Conservation (phyloP, 371 early-diverging fungal genomes). For the Mortierella sp. region DNA sequence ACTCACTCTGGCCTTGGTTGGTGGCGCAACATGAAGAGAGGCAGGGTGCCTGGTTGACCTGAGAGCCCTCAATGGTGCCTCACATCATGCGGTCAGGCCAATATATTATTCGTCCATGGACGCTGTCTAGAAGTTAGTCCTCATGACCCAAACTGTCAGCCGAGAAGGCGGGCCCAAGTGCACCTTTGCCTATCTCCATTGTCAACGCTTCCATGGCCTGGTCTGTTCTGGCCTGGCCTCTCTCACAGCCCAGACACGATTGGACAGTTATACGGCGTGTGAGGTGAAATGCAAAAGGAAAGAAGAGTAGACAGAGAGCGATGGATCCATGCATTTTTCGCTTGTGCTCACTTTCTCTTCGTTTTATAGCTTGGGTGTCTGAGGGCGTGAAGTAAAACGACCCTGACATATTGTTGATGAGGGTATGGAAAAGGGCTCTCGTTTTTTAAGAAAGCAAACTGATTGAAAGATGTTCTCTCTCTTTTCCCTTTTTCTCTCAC, state of each 20-base stretch:
- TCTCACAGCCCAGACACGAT: neutral
- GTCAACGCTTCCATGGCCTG: neutral
- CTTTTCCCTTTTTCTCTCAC: neutral
- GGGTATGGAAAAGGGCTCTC: neutral
- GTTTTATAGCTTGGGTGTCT: neutral
- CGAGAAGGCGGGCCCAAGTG: no score
- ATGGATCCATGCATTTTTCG: slow-evolving; percentile 8
- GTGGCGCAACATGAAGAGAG: neutral
- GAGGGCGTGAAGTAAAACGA: neutral
- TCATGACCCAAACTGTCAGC: no score
- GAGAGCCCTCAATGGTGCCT: neutral
- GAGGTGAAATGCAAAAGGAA: neutral
- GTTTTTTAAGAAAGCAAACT: neutral
- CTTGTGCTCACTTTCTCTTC: neutral
- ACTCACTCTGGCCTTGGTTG: neutral
- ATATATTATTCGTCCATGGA: neutral
- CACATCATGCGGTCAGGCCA: no score
- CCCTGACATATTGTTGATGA: neutral
- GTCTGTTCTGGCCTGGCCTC: neutral
- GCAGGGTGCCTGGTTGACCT: neutral
- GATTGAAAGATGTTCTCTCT: neutral
- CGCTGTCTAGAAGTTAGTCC: neutral
- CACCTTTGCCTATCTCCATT: neutral
- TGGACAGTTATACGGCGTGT: neutral
- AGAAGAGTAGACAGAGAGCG: neutral